Conservation (phyloP, 1,284 basidiomycete genomes). For the Cryptococcus sp. region DNA sequence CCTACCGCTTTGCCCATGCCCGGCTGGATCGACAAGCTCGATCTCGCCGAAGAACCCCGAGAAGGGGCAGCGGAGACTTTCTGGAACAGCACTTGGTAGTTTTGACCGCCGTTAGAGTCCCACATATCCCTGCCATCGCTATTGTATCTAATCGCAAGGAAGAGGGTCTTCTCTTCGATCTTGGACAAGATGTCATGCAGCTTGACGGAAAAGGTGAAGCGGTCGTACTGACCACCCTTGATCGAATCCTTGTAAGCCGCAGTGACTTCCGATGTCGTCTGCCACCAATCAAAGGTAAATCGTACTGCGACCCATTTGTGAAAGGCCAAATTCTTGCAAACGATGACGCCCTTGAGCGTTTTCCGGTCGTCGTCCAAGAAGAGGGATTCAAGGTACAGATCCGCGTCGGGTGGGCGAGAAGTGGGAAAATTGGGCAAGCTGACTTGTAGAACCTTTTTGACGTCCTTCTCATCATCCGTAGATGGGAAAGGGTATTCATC, state of each 20-base stretch:
- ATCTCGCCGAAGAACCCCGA: conserved; percentile 19
- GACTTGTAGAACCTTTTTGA: conserved; percentile 49
- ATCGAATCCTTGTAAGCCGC: conserved; percentile 73
- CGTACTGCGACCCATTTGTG: conserved; percentile 84
- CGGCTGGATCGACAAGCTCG: conserved; percentile 29
- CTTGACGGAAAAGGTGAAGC: conserved; percentile 59
- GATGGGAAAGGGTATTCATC: conserved; percentile 59
- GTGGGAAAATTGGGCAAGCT: conserved; percentile 60
- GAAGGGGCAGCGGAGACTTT: conserved; percentile 22
- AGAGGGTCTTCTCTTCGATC: conserved; percentile 83
- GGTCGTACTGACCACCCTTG: conserved; percentile 63
- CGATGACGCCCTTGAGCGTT: conserved; percentile 68
- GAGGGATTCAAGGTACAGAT: conserved; percentile 59
- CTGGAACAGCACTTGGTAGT: conserved; percentile 67
- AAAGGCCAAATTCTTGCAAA: conserved; percentile 82
- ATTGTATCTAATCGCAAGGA: conserved; percentile 76
- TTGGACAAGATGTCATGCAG: conserved; percentile 58
- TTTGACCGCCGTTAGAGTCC: conserved; percentile 84
- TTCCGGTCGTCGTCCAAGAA: conserved; percentile 64
- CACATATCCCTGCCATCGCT: conserved; percentile 72
- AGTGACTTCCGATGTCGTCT: conserved; percentile 90
- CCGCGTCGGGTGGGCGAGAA: conserved; percentile 51
- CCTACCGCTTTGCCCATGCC: conserved; percentile 44
- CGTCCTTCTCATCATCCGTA: conserved; percentile 53
- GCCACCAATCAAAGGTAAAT: conserved; percentile 93